These are phyloP conservation scores for Paecilomyces formosus DNA, from an alignment of 2,329 filamentous ascomycete genomes.

Conservation along the genomic window DNA sequence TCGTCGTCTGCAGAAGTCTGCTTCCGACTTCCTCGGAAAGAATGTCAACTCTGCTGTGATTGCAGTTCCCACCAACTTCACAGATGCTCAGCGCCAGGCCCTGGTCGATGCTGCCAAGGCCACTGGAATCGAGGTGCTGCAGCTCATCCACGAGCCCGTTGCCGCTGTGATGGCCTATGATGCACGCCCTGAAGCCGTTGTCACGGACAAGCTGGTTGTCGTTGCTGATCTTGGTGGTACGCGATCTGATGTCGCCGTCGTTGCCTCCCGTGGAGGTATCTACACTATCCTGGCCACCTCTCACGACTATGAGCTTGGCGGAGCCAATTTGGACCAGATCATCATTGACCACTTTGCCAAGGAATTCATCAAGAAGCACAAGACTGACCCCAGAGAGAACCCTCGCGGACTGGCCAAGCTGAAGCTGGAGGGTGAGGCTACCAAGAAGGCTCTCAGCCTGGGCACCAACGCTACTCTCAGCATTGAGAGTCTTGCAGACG, in stretches of 20 bases:
- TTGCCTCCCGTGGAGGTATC: conserved; percentile 88
- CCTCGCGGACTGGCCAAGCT: conserved; percentile 81
- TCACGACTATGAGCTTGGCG: conserved; percentile 92
- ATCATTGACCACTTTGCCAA: conserved; percentile 96
- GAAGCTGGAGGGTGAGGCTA: conserved; percentile 79
- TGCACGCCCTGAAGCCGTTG: conserved; percentile 65
- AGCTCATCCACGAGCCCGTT: conserved; percentile 86
- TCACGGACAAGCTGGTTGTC: conserved; percentile 80
- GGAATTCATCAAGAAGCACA: conserved; percentile 97
- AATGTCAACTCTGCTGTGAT: conserved; percentile 91
- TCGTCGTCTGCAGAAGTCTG: conserved; percentile 70
- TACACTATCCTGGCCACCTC: conserved; percentile 90
- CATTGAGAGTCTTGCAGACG: conserved; percentile 82
- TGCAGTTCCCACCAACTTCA: conserved; percentile 89
- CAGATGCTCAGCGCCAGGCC: conserved; percentile 75
- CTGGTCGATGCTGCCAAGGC: conserved; percentile 69
- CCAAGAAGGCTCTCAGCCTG: conserved; percentile 86
- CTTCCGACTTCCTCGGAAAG: conserved; percentile 88
- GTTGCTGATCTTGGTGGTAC: conserved; percentile 91
- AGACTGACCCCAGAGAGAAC: conserved; percentile 76
- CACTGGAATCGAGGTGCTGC: conserved; percentile 80
- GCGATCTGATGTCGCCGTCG: conserved; percentile 81
- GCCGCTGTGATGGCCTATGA: conserved; percentile 87
- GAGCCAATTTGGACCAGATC: conserved; percentile 77
- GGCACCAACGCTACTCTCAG: conserved; percentile 85